Evolutionary conservation across 2,329 filamentous ascomycete genomes (phyloP).

Genomic region (Penicillium sclerotigenum): DNA sequence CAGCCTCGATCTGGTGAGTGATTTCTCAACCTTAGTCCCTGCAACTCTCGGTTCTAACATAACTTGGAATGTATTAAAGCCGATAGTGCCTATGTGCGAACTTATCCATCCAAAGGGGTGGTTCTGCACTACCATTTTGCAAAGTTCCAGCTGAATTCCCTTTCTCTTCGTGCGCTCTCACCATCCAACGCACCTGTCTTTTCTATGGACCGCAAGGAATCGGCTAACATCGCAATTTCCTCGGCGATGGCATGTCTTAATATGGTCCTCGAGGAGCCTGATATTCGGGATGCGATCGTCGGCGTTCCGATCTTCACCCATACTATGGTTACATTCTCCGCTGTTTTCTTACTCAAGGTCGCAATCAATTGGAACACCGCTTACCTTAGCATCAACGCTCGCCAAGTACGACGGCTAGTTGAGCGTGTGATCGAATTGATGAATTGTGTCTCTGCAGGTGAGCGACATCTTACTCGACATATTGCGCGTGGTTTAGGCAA

Average conservation of each 20-base stretch:
- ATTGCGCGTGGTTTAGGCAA: slow-evolving; percentile 43
- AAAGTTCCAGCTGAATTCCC: slow-evolving; percentile 52
- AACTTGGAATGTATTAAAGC: slow-evolving; percentile 21
- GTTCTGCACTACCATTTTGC: slow-evolving; percentile 54
- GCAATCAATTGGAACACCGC: slow-evolving; percentile 45
- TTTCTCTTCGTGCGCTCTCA: slow-evolving; percentile 42
- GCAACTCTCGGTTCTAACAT: slow-evolving; percentile 4
- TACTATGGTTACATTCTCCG: slow-evolving; percentile 48
- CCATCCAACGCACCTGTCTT: slow-evolving; percentile 43
- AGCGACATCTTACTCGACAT: slow-evolving; percentile 42
- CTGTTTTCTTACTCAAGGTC: slow-evolving; percentile 46
- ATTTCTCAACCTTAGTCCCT: background rate
- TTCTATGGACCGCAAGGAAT: slow-evolving; percentile 46
- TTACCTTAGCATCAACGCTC: slow-evolving; percentile 40
- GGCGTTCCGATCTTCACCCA: slow-evolving; percentile 49
- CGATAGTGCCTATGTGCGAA: slow-evolving; percentile 47
- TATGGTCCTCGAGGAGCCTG: slow-evolving; percentile 47
- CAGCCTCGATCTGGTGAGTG: slow-evolving; percentile 44
- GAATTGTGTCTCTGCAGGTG: slow-evolving; percentile 42
- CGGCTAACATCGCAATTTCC: slow-evolving; percentile 47
- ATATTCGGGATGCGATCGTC: slow-evolving; percentile 49
- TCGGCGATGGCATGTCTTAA: slow-evolving; percentile 49
- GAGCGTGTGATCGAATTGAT: slow-evolving; percentile 42
- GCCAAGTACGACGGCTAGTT: slow-evolving; percentile 38
- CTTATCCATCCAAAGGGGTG: slow-evolving; percentile 51